These are phyloP conservation scores for Kokia cookei DNA, from an alignment of 441 rosid genomes.

Conservation along the genomic window DNA sequence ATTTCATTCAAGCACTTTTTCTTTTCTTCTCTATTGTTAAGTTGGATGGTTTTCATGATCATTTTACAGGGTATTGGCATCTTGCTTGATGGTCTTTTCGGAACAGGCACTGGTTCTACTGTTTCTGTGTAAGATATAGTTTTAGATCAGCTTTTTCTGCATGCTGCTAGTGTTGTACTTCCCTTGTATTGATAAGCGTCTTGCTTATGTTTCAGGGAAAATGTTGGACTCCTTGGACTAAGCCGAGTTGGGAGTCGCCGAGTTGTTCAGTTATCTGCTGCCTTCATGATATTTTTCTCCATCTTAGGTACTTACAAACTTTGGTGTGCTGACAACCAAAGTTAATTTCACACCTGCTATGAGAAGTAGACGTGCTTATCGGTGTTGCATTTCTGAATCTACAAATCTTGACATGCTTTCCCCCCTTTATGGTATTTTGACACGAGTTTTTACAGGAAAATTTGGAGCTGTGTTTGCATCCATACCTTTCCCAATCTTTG, in stretches of 20 bases:
- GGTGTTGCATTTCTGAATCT: neutral
- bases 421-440: neutral
- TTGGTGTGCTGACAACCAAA: neutral
- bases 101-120: conserved; percentile 74
- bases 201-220: conserved; percentile 41
- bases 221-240: conserved; percentile 62
- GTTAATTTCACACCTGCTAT: neutral
- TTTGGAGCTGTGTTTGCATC: conserved; percentile 83
- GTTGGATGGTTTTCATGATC: neutral
- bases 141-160: conserved; percentile 4
- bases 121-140: conserved; percentile 53
- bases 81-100: conserved; percentile 66
- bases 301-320: conserved; percentile 30
- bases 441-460: conserved; percentile 36
- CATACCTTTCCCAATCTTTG: conserved; percentile 63
- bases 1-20: neutral
- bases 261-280: conserved; percentile 69
- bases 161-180: neutral
- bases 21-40: neutral
- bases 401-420: neutral
- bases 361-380: neutral
- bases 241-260: conserved; percentile 62
- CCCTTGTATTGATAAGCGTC: neutral
- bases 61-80: conserved; percentile 61
- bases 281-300: conserved; percentile 72